Percentiles rank a stretch among this genome's conserved stretches.
Evolutionary conservation across 179 eudicot genomes (phyloP).

Genomic region (Nepenthes alata): DNA sequence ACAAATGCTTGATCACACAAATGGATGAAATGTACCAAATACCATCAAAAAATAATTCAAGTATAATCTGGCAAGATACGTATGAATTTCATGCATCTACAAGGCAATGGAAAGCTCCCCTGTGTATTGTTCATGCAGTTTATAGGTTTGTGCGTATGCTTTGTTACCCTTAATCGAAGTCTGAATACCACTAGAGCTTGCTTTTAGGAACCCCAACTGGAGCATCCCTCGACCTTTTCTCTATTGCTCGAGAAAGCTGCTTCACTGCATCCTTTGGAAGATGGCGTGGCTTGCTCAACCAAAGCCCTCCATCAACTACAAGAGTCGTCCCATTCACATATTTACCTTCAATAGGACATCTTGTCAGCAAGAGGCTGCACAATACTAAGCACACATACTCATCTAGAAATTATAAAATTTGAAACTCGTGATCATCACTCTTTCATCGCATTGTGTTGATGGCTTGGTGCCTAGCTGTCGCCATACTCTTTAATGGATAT

Average conservation of each 20-base stretch:
- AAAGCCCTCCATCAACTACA: slow-evolving; percentile 81
- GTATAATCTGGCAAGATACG: too few relatives aligned
- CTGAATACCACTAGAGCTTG: slow-evolving; percentile 34
- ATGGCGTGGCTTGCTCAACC: slow-evolving; percentile 85
- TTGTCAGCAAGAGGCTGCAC: not conserved
- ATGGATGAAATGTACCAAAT: too few relatives aligned
- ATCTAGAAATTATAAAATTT: not conserved
- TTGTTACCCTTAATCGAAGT: not conserved
- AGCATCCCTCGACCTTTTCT: slow-evolving; percentile 53
- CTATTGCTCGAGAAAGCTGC: slow-evolving; percentile 69
- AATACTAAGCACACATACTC: not conserved
- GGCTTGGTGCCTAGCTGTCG: too few relatives aligned
- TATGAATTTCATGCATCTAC: too few relatives aligned
- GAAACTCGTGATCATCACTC: too few relatives aligned
- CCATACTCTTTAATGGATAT: too few relatives aligned
- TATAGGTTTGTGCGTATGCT: too few relatives aligned
- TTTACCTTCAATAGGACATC: slow-evolving; percentile 39
- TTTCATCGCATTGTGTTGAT: too few relatives aligned
- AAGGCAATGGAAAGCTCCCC: too few relatives aligned
- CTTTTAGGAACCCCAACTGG: slow-evolving; percentile 63
- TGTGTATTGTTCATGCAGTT: too few relatives aligned
- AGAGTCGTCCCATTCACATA: slow-evolving; percentile 63
- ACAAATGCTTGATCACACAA: too few relatives aligned
- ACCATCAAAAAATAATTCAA: too few relatives aligned
- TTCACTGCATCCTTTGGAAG: slow-evolving; percentile 68